phyloP scores from a whole-genome alignment of 78 protist genomes.

The Isochrysis galbana region DNA sequence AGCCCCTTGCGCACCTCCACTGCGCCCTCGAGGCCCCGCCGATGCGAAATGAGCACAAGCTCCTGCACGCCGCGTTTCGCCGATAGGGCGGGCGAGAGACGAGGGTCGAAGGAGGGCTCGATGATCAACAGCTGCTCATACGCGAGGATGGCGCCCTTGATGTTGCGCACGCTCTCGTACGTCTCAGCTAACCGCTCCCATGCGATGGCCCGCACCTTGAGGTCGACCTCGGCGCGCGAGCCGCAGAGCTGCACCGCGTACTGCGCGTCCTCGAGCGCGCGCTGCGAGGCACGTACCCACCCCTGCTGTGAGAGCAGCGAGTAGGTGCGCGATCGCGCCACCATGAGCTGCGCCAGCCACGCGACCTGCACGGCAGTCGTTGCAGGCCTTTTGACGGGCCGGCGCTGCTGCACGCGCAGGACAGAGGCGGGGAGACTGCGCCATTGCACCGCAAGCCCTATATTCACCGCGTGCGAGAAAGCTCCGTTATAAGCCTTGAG shows the following conservation, averaged over 20 bases:
- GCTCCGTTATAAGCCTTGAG: not conserved
- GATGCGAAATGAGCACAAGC: not conserved
- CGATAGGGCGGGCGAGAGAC: not conserved
- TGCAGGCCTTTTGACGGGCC: too few relatives aligned
- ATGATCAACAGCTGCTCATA: not conserved
- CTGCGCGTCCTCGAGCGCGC: slow-evolving; percentile 14
- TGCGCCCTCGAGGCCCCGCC: slow-evolving; percentile 13
- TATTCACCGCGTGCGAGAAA: not conserved
- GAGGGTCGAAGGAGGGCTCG: not conserved
- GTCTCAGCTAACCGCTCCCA: slow-evolving; percentile 6
- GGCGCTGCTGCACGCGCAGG: not conserved
- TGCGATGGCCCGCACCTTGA: not conserved
- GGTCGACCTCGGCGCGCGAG: not conserved
- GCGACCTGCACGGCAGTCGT: not conserved
- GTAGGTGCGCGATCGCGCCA: not conserved
- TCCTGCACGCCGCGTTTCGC: slow-evolving; percentile 20
- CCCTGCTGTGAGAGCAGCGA: not conserved
- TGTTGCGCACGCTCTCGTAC: not conserved
- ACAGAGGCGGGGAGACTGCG: not conserved
- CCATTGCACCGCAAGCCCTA: not conserved
- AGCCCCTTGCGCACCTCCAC: not conserved
- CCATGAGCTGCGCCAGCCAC: not conserved
- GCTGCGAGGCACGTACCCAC: not conserved
- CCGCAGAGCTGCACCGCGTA: not conserved
- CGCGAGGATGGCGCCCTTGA: not conserved